Base-by-base conservation (phyloP, 805 yeast species). In the Grigorovia humatica region DNA sequence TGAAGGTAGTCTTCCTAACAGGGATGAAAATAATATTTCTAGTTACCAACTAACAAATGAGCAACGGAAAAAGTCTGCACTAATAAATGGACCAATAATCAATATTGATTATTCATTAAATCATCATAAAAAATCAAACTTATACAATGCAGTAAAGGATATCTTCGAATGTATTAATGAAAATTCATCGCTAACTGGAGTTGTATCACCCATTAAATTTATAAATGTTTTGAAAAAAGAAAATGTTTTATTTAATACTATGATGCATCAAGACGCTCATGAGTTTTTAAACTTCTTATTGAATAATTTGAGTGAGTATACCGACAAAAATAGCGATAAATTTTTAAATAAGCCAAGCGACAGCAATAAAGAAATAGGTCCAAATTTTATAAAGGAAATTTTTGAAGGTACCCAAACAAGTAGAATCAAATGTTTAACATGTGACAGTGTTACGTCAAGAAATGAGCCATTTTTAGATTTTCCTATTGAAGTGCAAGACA, bases 231-330 rank as follows among this genome's bases (percentile, higher is more conserved):
- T 91, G 49, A 91, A 88, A 65, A 78, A 77, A 51, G 90, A 87
- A 56, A 93, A 91, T 66, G 88, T 83, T 59, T 72, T 91, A 59
- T 91, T 93, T 67, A 74, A 96, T 56, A 84, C 88, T 52, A 82
- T 87, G 47, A 90, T 88, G 96, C 99, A 91, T 66, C 99, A 91
- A 64, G 99, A 91, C 72, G 97, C 98, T 9, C 99, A 91, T 69
- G 99, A 91, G 69, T 91, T 93, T 67, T 76, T 90, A 63, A 90
- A 90, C 66, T 90, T 87, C 63, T 66, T 90, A 55, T 72, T 93
- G 49, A 91, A 91, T 67, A 89, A 88, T 56, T 75, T 85, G 23
- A 72, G 85, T 46, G 79, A 77, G 32, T 63, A 57, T 32, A 50
- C 68, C 69, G 74, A 57, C 29, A 44, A 18, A 19, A 46, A 38